phyloP scores from a whole-genome alignment of 2,329 filamentous ascomycete species.

The Fusarium praegraminearum region DNA sequence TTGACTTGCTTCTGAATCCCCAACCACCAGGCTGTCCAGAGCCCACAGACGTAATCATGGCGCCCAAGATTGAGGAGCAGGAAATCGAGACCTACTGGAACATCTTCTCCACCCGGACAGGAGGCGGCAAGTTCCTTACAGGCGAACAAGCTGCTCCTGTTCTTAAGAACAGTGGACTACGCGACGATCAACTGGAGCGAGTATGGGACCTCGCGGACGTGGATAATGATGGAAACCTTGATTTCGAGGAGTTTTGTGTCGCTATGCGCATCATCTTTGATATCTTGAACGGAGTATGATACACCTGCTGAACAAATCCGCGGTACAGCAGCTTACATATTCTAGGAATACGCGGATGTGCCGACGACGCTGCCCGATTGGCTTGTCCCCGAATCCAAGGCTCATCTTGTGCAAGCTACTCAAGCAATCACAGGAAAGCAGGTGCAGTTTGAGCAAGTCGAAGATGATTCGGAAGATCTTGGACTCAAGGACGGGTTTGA shows the following conservation, averaged over 20 bases:
- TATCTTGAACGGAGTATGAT: conserved; percentile 85
- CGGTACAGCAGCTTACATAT: conserved; percentile 28
- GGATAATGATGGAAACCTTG: conserved; percentile 95
- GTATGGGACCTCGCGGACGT: conserved; percentile 98
- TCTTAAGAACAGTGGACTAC: conserved; percentile 72
- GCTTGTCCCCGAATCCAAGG: conserved; percentile 95
- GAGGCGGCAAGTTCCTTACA: conserved; percentile 69
- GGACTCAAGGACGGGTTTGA: conserved; percentile 97
- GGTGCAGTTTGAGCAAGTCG: conserved; percentile 85
- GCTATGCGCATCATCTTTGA: conserved; percentile 99
- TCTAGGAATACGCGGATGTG: conserved; percentile 89
- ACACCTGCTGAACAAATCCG: background rate
- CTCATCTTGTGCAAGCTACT: conserved; percentile 86
- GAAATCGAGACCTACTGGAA: conserved; percentile 76
- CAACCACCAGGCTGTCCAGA: conserved; percentile 6
- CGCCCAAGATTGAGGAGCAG: conserved; percentile 71
- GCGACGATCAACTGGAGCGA: conserved; percentile 85
- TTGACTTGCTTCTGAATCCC: background rate
- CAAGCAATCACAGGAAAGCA: conserved; percentile 83
- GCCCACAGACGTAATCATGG: conserved; percentile 57
- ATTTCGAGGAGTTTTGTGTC: conserved; percentile 99
- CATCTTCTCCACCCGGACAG: conserved; percentile 70
- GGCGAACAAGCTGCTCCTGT: conserved; percentile 72
- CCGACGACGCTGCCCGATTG: conserved; percentile 89
- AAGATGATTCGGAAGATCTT: conserved; percentile 83